Conservation (phyloP, 805 yeast species). For the Candida jianshihensis region DNA sequence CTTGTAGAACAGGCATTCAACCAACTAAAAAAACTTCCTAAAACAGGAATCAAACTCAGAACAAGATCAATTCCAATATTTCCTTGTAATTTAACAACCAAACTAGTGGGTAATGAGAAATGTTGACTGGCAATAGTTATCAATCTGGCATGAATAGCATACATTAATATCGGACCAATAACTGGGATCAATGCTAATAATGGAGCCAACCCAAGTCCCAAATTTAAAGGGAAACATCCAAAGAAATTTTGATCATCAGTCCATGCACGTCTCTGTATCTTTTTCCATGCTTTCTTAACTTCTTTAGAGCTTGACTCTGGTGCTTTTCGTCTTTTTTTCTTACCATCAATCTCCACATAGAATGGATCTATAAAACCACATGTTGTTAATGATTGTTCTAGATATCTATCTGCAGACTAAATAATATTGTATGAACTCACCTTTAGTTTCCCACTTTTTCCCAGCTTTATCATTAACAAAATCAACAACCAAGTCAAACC, state of each 20-base stretch:
- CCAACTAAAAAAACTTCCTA: slow-evolving; percentile 78
- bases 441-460: slow-evolving; percentile 50
- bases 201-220: slow-evolving; percentile 78
- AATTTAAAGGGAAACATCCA: slow-evolving; percentile 69
- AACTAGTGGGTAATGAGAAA: slow-evolving; percentile 48
- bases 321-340: slow-evolving; percentile 48
- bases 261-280: slow-evolving; percentile 78
- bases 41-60: slow-evolving; percentile 69
- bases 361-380: slow-evolving; percentile 53
- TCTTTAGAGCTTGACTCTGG: slow-evolving; percentile 50
- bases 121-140: slow-evolving; percentile 51
- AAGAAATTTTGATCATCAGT: slow-evolving; percentile 74
- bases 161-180: slow-evolving; percentile 82
- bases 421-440: slow-evolving; percentile 10
- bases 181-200: slow-evolving; percentile 66
- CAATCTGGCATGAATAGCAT: slow-evolving; percentile 65
- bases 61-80: slow-evolving; percentile 70
- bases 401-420: no score
- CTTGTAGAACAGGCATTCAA: slow-evolving; percentile 80
- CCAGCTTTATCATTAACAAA: slow-evolving; percentile 62
- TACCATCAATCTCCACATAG: slow-evolving; percentile 46
- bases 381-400: no score
- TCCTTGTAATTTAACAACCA: slow-evolving; percentile 65
- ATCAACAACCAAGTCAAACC: slow-evolving; percentile 49
- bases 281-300: slow-evolving; percentile 67